Evolutionary conservation across 352 stramenopile genomes (phyloP).

Genomic region (Pythium rhizo-oryzae): DNA sequence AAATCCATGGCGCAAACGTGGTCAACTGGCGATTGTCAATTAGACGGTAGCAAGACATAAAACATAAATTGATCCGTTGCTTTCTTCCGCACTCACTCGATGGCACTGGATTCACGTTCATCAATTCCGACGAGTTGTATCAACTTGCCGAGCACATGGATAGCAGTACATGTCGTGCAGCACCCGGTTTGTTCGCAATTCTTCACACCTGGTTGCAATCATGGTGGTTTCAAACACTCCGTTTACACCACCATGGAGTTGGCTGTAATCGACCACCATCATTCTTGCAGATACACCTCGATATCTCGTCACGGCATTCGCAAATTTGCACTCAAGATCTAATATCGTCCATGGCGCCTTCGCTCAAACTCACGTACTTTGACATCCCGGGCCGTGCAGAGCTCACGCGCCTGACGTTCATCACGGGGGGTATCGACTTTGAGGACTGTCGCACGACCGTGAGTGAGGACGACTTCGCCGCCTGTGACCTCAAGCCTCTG

Average conservation of each 20-base stretch:
- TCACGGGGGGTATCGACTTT: slow-evolving; percentile 46
- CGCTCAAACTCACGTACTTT: slow-evolving; percentile 61
- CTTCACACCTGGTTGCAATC: not conserved
- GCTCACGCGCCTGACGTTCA: slow-evolving; percentile 47
- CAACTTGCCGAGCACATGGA: too few relatives aligned
- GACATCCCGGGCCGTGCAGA: slow-evolving; percentile 47
- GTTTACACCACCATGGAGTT: not conserved
- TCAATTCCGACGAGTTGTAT: too few relatives aligned
- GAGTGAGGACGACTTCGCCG: slow-evolving; percentile 29
- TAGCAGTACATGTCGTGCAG: too few relatives aligned
- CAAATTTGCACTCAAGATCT: not conserved
- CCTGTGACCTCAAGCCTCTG: slow-evolving; percentile 34
- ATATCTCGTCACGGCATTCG: not conserved
- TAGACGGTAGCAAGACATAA: too few relatives aligned
- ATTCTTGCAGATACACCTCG: not conserved
- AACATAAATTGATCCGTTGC: too few relatives aligned
- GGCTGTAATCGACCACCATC: not conserved
- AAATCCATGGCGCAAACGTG: not conserved
- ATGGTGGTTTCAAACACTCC: not conserved
- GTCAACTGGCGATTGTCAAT: too few relatives aligned
- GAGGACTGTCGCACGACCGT: slow-evolving; percentile 39
- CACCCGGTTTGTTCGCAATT: too few relatives aligned
- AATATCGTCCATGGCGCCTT: not conserved
- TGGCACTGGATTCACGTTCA: too few relatives aligned
- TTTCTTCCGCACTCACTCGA: too few relatives aligned